Percentiles rank a stretch among this genome's conserved stretches.
phyloP scores from a whole-genome alignment of 768 basidiomycete species.

The Suillus weaverae region DNA sequence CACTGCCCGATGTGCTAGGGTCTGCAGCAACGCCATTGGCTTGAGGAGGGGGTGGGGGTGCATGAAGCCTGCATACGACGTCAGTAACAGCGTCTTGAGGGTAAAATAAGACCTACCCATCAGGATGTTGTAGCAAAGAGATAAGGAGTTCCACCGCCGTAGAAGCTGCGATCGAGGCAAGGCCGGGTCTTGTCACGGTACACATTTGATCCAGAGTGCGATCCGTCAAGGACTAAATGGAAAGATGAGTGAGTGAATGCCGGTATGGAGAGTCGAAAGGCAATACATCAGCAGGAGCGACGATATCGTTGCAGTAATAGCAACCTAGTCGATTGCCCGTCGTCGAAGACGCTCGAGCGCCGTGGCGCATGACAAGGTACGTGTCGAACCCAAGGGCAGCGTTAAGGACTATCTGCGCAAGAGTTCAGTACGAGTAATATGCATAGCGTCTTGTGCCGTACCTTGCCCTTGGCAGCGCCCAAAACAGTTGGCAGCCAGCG shows the following conservation, averaged over 20 bases:
- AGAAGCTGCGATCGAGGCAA: constrained; percentile 90
- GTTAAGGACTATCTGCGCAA: constrained; percentile 80
- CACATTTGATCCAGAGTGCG: constrained; percentile 99
- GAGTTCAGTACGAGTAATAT: neutral
- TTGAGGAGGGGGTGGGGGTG: constrained; percentile 65
- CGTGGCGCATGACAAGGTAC: constrained; percentile 96
- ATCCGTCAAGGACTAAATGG: constrained; percentile 67
- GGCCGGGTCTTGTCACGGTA: constrained; percentile 93
- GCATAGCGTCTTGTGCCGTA: constrained; percentile 23
- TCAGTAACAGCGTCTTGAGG: neutral
- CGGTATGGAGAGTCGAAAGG: neutral
- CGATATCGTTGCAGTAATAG: constrained; percentile 98
- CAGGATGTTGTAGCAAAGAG: constrained; percentile 85
- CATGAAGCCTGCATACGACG: constrained; percentile 47
- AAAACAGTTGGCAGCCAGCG: constrained; percentile 95
- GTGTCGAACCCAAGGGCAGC: constrained; percentile 95
- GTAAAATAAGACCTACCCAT: constrained; percentile 53
- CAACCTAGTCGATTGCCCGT: constrained; percentile 67
- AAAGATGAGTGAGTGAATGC: neutral
- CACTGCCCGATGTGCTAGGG: constrained; percentile 40
- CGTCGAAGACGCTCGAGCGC: constrained; percentile 49
- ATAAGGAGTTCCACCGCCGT: constrained; percentile 92
- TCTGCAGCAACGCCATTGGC: constrained; percentile 29
- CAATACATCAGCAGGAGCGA: constrained; percentile 89
- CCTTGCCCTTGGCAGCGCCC: constrained; percentile 83